phyloP scores from a whole-genome alignment of 176 grass and related monocot genomes.

The Luzula sylvatica region DNA sequence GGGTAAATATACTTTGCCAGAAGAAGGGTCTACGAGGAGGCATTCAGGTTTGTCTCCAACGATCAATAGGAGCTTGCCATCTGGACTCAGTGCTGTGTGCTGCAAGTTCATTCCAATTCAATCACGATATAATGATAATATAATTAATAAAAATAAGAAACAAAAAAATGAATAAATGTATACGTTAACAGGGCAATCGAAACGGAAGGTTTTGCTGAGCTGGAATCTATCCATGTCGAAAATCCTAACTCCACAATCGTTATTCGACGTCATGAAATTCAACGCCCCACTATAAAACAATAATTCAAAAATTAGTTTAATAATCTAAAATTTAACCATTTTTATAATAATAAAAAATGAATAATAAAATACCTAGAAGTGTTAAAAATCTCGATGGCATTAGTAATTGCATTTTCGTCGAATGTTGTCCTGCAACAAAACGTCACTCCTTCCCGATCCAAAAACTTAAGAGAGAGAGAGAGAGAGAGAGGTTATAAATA shows the following conservation, averaged over 20 bases:
- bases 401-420: conserved; percentile 58
- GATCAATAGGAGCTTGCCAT: conserved; percentile 57
- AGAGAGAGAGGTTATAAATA: neutral
- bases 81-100: conserved; percentile 61
- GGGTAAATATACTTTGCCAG: conserved; percentile 70
- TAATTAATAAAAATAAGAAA: neutral
- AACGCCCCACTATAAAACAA: conserved; percentile 52
- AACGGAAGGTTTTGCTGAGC: conserved; percentile 57
- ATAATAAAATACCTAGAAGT: conserved; percentile 47
- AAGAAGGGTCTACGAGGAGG: conserved; percentile 46
- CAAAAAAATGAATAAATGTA: conserved; percentile 8
- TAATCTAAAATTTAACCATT: conserved; percentile 3
- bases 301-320: neutral
- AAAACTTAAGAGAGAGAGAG: conserved; percentile 35
- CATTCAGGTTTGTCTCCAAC: conserved; percentile 62
- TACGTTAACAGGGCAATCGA: conserved; percentile 72
- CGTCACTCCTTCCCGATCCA: conserved; percentile 77
- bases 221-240: conserved; percentile 70
- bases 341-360: conserved; percentile 7
- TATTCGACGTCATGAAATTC: conserved; percentile 69
- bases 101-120: conserved; percentile 25
- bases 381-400: conserved; percentile 77
- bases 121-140: conserved; percentile 19
- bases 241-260: conserved; percentile 61
- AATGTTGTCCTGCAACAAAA: conserved; percentile 65